These are phyloP conservation scores for Phoenix roebelenii DNA, from an alignment of 176 grass and related monocot genomes.

Conservation along the genomic window DNA sequence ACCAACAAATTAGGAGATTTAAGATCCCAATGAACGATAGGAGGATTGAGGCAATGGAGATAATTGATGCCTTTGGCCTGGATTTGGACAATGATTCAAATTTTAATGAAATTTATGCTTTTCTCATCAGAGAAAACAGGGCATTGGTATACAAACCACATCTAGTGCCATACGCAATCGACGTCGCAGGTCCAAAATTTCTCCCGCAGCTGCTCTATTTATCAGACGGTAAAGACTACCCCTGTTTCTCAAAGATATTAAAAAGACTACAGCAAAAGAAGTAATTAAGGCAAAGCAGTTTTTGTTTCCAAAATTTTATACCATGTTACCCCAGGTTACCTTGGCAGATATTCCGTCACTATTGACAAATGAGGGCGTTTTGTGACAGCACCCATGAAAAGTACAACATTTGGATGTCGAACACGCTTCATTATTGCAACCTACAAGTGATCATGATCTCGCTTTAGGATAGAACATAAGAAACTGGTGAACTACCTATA, in stretches of 20 bases:
- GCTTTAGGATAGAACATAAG: no score
- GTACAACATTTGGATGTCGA: slow-evolving; percentile 78
- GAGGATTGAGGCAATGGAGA: slow-evolving; percentile 93
- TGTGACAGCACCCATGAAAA: slow-evolving; percentile 93
- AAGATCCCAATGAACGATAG: slow-evolving; percentile 95
- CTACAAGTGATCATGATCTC: slow-evolving; percentile 15
- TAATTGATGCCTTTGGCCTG: slow-evolving; percentile 96
- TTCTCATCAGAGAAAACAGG: not conserved
- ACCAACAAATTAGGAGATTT: slow-evolving; percentile 97
- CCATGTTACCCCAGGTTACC: slow-evolving; percentile 22
- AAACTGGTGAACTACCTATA: no score
- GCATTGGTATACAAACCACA: slow-evolving; percentile 41
- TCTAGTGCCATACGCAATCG: slow-evolving; percentile 85
- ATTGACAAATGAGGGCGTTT: slow-evolving; percentile 77
- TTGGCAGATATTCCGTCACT: slow-evolving; percentile 87
- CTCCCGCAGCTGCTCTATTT: slow-evolving; percentile 49
- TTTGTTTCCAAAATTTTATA: no score
- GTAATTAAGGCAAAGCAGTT: no score
- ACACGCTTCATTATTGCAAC: slow-evolving; percentile 93
- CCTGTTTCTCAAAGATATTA: slow-evolving; percentile 37
- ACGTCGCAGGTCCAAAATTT: slow-evolving; percentile 67
- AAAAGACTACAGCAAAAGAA: not conserved
- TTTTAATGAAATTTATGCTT: not conserved
- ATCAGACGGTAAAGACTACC: slow-evolving; percentile 79
- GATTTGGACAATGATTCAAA: slow-evolving; percentile 6